phyloP scores from a whole-genome alignment of 75 land plant species.

The Sequoiadendron giganteum region DNA sequence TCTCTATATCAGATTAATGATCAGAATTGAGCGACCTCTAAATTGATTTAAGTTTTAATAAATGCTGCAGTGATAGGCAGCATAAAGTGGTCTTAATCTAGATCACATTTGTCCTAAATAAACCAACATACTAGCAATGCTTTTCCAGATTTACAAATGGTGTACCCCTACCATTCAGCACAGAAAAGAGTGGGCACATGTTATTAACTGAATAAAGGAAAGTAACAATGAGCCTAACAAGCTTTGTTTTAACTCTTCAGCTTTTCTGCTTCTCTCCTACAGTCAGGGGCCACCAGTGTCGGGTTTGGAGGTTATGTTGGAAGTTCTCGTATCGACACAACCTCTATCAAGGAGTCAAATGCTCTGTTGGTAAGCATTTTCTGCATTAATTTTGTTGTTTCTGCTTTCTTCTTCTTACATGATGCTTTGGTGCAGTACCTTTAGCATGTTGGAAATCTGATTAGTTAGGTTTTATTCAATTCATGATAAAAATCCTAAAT shows the following conservation, averaged over 20 bases:
- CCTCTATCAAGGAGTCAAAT: constrained; percentile 21
- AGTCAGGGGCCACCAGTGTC: constrained; percentile 47
- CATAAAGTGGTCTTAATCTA: not conserved
- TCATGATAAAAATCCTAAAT: not conserved
- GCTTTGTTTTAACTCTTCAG: constrained; percentile 32
- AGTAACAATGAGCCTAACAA: not conserved
- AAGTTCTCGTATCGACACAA: constrained; percentile 60
- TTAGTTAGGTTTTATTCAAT: not conserved
- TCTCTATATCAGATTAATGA: not conserved
- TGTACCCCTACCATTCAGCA: not conserved
- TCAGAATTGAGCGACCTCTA: not conserved
- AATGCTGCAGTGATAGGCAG: not conserved
- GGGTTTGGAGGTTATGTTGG: constrained; percentile 99
- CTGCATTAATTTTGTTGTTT: not conserved
- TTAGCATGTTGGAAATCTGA: not conserved
- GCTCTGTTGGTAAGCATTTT: constrained; percentile 14
- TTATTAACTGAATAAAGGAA: not conserved
- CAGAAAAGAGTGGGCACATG: not conserved
- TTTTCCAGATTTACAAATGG: not conserved
- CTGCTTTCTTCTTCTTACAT: not conserved
- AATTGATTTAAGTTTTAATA: not conserved
- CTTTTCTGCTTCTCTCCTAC: constrained; percentile 79
- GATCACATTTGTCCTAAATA: not conserved
- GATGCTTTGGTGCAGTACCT: constrained; percentile 6
- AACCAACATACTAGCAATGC: not conserved